Evolutionary conservation across 805 yeast genomes (phyloP).

Genomic region (Barnettozyma botsteinii): DNA sequence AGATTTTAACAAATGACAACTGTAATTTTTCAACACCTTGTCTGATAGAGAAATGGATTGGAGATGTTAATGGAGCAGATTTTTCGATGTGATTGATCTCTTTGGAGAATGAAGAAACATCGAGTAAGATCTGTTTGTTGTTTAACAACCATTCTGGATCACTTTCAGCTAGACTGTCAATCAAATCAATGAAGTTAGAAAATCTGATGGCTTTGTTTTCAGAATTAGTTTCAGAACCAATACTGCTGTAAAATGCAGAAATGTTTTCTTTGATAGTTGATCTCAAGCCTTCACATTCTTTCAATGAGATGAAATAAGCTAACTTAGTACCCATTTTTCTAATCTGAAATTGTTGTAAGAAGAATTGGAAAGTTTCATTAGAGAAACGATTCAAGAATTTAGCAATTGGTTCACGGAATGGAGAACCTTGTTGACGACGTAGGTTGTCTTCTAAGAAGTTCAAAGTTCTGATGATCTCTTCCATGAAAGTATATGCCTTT

Average conservation of each 20-base stretch:
- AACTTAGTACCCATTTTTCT: slow-evolving; percentile 60
- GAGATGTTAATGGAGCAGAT: slow-evolving; percentile 43
- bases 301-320: slow-evolving; percentile 55
- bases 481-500: slow-evolving; percentile 87
- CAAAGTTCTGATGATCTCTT: slow-evolving; percentile 72
- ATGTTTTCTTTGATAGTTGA: slow-evolving; percentile 49
- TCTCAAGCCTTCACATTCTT: slow-evolving; percentile 53
- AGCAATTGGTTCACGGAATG: slow-evolving; percentile 87
- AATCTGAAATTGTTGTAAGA: slow-evolving; percentile 57
- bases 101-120: slow-evolving; percentile 37
- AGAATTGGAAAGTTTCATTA: slow-evolving; percentile 64
- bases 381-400: slow-evolving; percentile 81
- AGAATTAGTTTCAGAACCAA: slow-evolving; percentile 42
- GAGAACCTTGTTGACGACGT: slow-evolving; percentile 80
- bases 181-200: slow-evolving; percentile 66
- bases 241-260: slow-evolving; percentile 39
- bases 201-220: slow-evolving; percentile 58
- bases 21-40: slow-evolving; percentile 66
- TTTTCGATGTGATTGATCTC: slow-evolving; percentile 38
- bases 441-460: slow-evolving; percentile 74
- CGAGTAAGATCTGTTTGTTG: slow-evolving; percentile 41
- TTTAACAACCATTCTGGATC: slow-evolving; percentile 54
- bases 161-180: slow-evolving; percentile 44
- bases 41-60: slow-evolving; percentile 62
- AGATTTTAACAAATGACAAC: slow-evolving; percentile 34